These are phyloP conservation scores for Pichia phayaonensis DNA, from an alignment of 805 yeast species.

Conservation along the genomic window DNA sequence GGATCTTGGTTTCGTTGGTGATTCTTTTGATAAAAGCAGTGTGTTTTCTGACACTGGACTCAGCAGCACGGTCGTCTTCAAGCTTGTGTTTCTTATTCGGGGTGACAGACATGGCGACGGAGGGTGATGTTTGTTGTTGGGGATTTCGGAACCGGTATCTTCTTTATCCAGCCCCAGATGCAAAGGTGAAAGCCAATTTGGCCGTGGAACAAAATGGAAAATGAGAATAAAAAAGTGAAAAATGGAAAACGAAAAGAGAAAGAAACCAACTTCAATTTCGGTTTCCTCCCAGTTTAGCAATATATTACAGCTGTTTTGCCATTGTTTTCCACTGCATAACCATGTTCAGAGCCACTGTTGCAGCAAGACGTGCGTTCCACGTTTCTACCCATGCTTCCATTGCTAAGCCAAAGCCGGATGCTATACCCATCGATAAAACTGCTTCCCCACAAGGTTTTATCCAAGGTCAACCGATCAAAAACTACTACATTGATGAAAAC, in stretches of 20 bases:
- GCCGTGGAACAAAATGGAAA: not conserved
- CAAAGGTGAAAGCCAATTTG: not conserved
- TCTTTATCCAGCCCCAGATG: not conserved
- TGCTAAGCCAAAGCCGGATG: constrained; percentile 7
- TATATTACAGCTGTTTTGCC: too few relatives aligned
- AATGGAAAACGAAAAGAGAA: not conserved
- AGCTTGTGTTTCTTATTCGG: constrained; percentile 9
- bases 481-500: constrained; percentile 23
- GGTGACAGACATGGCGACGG: not conserved
- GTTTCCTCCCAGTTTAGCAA: too few relatives aligned
- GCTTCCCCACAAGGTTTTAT: constrained; percentile 13
- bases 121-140: not conserved
- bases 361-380: constrained; percentile 1
- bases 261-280: too few relatives aligned
- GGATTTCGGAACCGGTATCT: not conserved
- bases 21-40: constrained; percentile 50
- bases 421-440: constrained; percentile 7
- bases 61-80: constrained; percentile 7
- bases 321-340: not conserved
- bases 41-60: constrained; percentile 13
- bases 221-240: not conserved
- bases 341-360: not conserved
- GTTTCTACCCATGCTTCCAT: not conserved
- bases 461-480: constrained; percentile 17
- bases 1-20: constrained; percentile 92